These are phyloP conservation scores for Xanthoparmelia taractica DNA, from an alignment of 495 filamentous ascomycete species.

Conservation along the genomic window DNA sequence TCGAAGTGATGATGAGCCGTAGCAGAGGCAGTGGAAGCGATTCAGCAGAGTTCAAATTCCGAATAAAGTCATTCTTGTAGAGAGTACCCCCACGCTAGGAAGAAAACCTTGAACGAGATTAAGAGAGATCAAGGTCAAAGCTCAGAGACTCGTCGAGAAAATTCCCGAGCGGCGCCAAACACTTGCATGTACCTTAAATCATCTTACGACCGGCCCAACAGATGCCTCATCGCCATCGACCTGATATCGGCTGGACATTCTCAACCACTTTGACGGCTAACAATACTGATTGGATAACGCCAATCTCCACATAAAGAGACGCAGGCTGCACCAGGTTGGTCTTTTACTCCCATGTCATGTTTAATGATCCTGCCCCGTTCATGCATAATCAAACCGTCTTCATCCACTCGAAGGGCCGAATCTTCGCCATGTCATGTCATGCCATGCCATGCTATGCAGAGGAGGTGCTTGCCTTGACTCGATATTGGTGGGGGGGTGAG, in stretches of 20 bases:
- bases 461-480: not conserved
- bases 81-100: constrained; percentile 3
- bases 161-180: constrained; percentile 3
- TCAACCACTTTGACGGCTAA: not conserved
- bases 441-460: not conserved
- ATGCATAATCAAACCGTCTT: not conserved
- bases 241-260: not conserved
- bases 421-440: not conserved
- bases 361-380: not conserved
- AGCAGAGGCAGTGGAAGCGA: not conserved
- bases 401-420: not conserved
- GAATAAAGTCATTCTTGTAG: not conserved
- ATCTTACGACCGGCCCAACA: not conserved
- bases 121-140: constrained; percentile 7
- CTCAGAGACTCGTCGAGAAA: constrained; percentile 9
- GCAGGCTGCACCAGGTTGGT: not conserved
- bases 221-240: not conserved
- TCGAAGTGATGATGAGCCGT: not conserved
- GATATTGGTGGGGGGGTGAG: no score
- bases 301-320: not conserved
- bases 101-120: constrained; percentile 3
- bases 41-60: not conserved
- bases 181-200: constrained; percentile 6
- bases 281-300: not conserved
- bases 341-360: not conserved